phyloP scores from a whole-genome alignment of 768 basidiomycete genomes.

The Auricularia sp. region DNA sequence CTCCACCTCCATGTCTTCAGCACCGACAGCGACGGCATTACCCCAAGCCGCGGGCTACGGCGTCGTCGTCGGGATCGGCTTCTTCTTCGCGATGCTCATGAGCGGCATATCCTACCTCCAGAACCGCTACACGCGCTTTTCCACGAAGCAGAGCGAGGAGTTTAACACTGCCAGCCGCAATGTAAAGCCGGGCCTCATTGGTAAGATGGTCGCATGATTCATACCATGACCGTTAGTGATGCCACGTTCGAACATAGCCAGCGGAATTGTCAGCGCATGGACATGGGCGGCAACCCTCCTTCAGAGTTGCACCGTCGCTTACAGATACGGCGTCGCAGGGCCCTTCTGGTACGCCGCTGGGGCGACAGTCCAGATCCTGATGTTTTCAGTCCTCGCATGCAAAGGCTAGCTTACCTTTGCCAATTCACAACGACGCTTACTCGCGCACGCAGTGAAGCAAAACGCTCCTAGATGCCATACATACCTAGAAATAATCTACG shows the following conservation, averaged over 20 bases:
- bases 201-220: constrained; percentile 29
- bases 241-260: neutral
- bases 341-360: constrained; percentile 32
- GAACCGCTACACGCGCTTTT: constrained; percentile 19
- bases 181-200: constrained; percentile 40
- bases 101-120: constrained; percentile 9
- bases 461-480: neutral
- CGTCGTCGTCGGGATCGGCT: constrained; percentile 31
- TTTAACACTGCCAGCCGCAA: constrained; percentile 30
- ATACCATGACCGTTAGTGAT: too few relatives aligned
- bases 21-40: neutral
- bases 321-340: constrained; percentile 11
- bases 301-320: constrained; percentile 43
- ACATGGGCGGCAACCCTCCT: constrained; percentile 48
- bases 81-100: constrained; percentile 37
- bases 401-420: constrained; percentile 27
- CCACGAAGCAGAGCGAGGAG: constrained; percentile 17
- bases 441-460: neutral
- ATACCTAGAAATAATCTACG: constrained; percentile 3
- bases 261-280: constrained; percentile 39
- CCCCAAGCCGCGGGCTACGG: neutral
- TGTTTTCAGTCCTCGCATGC: constrained; percentile 32
- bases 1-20: neutral
- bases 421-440: neutral
- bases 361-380: constrained; percentile 41